These are phyloP conservation scores for Protomyces macrosporus DNA, from an alignment of 1,139 yeast genomes.

Conservation along the genomic window DNA sequence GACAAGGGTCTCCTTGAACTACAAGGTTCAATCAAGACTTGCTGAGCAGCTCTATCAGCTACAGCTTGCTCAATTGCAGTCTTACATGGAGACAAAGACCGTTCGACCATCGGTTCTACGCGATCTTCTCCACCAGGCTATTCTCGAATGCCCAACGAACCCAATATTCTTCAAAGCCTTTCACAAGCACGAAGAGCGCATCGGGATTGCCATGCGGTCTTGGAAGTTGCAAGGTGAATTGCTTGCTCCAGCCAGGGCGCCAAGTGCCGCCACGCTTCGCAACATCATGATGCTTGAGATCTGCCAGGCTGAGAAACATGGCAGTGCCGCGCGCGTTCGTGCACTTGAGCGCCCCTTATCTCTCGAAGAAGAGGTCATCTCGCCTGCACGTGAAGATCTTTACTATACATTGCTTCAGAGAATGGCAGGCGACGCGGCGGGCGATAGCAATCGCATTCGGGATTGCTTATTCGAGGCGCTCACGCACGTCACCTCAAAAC, in stretches of 20 bases:
- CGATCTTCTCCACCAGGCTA: neutral
- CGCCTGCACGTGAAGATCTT: neutral
- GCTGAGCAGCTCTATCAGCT: neutral
- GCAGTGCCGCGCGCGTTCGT: neutral
- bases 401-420: neutral
- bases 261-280: neutral
- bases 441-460: neutral
- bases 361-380: neutral
- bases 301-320: neutral
- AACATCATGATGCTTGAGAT: neutral
- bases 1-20: neutral
- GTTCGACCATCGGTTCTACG: neutral
- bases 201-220: neutral
- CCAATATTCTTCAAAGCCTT: neutral
- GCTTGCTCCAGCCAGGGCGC: neutral
- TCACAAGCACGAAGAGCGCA: neutral
- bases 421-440: neutral
- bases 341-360: neutral
- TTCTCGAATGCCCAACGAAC: neutral
- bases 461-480: neutral
- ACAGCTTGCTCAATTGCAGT: neutral
- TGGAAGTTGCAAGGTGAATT: neutral
- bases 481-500: neutral
- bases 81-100: neutral
- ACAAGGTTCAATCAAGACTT: neutral